A percentile compares a stretch with the other conserved stretches of the same genome.
Conservation (phyloP, 1,284 basidiomycete genomes). For the Coniferiporia sulphurascens region DNA sequence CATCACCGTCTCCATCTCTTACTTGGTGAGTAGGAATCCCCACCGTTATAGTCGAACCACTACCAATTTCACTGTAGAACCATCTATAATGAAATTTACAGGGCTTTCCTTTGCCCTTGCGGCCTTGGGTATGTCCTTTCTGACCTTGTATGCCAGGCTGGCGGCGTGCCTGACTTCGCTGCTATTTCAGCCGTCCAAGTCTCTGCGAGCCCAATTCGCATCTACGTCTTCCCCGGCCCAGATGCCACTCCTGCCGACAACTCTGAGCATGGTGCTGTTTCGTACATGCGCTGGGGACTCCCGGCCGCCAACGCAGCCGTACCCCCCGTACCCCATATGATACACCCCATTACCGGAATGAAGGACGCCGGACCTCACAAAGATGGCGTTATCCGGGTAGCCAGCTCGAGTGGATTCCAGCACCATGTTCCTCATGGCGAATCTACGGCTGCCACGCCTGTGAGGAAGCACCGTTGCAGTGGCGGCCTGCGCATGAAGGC, state of each 20-base stretch:
- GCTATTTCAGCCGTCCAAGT: slow-evolving; percentile 12
- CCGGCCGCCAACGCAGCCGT: slow-evolving; percentile 7
- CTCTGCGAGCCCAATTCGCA: slow-evolving; percentile 15
- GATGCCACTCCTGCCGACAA: not conserved
- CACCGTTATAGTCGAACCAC: not conserved
- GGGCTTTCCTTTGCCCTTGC: slow-evolving; percentile 9
- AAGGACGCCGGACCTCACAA: not conserved
- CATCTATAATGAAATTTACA: slow-evolving; percentile 13
- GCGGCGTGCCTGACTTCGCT: not conserved
- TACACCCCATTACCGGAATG: not conserved
- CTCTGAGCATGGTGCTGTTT: not conserved
- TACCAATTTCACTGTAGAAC: not conserved
- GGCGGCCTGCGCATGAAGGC: slow-evolving; percentile 38
- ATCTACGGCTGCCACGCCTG: not conserved
- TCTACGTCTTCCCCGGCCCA: slow-evolving; percentile 11
- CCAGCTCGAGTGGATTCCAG: not conserved
- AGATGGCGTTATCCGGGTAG: not conserved
- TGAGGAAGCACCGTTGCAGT: slow-evolving; percentile 20
- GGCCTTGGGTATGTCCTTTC: slow-evolving; percentile 12
- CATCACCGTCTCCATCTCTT: slow-evolving; percentile 3
- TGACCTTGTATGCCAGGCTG: not conserved
- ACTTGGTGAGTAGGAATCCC: not conserved
- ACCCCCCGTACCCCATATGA: not conserved
- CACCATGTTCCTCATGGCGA: not conserved
- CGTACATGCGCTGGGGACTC: slow-evolving; percentile 17